A percentile compares a stretch with the other conserved stretches of the same genome.
Evolutionary conservation across 2,329 filamentous ascomycete genomes (phyloP).

Genomic region (Cladorrhinum sp.): DNA sequence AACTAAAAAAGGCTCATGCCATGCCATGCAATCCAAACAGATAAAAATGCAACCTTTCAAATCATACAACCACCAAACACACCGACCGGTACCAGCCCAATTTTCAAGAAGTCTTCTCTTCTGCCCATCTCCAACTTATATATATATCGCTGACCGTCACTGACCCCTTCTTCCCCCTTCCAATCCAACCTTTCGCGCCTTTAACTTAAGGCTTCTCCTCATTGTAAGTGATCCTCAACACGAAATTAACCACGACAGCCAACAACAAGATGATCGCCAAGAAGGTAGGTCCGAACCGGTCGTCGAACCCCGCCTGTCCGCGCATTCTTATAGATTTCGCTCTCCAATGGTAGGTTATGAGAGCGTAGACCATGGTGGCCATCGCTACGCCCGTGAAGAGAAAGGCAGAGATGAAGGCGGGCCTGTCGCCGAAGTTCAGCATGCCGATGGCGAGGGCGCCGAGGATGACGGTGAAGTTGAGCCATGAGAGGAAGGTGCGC

Average conservation of each 20-base stretch:
- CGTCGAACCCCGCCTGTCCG: conserved; percentile 94
- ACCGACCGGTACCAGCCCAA: background rate
- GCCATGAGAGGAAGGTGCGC: conserved; percentile 97
- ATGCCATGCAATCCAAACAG: conserved; percentile 5
- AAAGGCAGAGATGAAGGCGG: conserved; percentile 90
- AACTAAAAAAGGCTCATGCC: background rate
- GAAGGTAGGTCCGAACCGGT: conserved; percentile 89
- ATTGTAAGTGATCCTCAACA: conserved; percentile 65
- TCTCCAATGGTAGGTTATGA: conserved; percentile 95
- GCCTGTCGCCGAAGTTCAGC: conserved; percentile 93
- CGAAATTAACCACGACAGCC: conserved; percentile 95
- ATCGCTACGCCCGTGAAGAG: conserved; percentile 94
- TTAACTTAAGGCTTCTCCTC: conserved; percentile 31
- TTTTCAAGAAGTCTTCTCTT: too few relatives aligned
- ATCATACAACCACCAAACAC: background rate
- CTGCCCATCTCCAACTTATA: background rate
- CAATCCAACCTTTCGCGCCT: too few relatives aligned
- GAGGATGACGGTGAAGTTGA: conserved; percentile 98
- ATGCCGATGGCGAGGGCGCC: conserved; percentile 95
- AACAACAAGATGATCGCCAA: conserved; percentile 80
- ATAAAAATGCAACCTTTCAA: background rate
- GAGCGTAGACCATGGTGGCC: conserved; percentile 90
- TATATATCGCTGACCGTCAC: background rate
- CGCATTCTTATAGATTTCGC: conserved; percentile 87
- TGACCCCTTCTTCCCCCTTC: too few relatives aligned